A percentile compares a stretch with the other conserved stretches of the same genome.
phyloP scores from a whole-genome alignment of 768 basidiomycete genomes.

The Ramaria sp. region DNA sequence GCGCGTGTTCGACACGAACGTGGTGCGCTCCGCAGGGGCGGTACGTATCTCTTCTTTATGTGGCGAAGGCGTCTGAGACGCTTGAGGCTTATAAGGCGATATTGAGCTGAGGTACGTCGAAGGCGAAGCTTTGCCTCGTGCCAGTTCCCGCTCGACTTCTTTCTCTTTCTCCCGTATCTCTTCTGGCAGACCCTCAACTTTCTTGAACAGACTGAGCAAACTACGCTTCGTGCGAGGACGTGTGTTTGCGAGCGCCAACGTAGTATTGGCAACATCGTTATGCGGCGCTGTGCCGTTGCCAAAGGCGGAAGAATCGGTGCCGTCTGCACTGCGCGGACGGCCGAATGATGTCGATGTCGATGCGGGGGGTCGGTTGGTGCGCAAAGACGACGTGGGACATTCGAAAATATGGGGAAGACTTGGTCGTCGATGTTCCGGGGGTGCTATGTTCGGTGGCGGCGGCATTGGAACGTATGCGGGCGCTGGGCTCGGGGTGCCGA shows the following conservation, averaged over 20 bases:
- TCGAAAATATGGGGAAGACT: conserved; percentile 1
- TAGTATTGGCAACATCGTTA: background rate
- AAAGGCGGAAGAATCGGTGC: background rate
- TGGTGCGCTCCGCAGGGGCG: conserved; percentile 4
- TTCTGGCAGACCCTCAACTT: background rate
- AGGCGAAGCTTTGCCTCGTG: background rate
- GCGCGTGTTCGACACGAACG: background rate
- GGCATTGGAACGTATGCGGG: background rate
- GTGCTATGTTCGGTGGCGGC: background rate
- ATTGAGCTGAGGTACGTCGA: background rate
- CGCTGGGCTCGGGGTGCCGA: background rate
- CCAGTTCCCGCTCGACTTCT: background rate
- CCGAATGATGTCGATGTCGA: background rate
- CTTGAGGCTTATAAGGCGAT: background rate
- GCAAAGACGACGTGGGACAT: background rate
- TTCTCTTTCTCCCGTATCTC: background rate
- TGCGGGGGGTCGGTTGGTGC: background rate
- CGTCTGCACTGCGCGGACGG: conserved; percentile 3
- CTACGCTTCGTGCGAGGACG: conserved; percentile 13
- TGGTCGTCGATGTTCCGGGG: background rate
- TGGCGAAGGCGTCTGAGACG: background rate
- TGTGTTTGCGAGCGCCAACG: background rate
- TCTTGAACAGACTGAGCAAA: conserved; percentile 13
- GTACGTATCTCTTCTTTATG: background rate
- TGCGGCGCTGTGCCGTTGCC: background rate